Evolutionary conservation across 2,329 filamentous ascomycete species (phyloP).

Genomic region (Colletotrichum paranaense): DNA sequence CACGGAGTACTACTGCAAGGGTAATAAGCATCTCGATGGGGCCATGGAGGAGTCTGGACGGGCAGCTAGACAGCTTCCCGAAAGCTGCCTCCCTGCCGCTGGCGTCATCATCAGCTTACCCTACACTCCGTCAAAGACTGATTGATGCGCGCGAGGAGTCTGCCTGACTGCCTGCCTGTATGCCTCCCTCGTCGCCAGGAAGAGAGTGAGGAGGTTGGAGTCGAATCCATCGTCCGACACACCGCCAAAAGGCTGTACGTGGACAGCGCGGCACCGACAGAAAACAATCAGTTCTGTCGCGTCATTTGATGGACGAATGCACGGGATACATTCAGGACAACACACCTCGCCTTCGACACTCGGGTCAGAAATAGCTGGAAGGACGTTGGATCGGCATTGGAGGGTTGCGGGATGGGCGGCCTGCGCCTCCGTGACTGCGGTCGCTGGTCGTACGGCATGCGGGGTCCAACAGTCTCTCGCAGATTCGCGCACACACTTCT

Average conservation of each 20-base stretch:
- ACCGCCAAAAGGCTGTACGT: conserved; percentile 1
- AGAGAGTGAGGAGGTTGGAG: neutral
- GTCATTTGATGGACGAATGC: neutral
- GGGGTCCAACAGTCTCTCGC: conserved; percentile 1
- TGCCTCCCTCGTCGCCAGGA: neutral
- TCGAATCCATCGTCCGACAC: conserved; percentile 17
- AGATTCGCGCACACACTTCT: neutral
- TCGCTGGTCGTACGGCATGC: conserved; percentile 6
- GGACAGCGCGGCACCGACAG: neutral
- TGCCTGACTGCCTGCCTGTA: no score
- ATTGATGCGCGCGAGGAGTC: neutral
- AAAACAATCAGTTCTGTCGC: neutral
- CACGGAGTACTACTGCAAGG: neutral
- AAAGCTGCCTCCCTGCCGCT: conserved; percentile 2
- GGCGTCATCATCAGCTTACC: conserved; percentile 31
- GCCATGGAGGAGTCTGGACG: neutral
- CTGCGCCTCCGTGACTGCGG: conserved; percentile 9
- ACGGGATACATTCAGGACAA: neutral
- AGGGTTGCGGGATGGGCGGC: neutral
- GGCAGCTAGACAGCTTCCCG: neutral
- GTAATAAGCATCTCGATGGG: neutral
- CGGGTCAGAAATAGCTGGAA: neutral
- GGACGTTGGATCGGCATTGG: conserved; percentile 13
- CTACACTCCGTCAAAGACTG: neutral
- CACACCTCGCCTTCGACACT: conserved; percentile 1